Conservation (phyloP, 805 yeast genomes). For the Scheffersomyces ergatensis region DNA sequence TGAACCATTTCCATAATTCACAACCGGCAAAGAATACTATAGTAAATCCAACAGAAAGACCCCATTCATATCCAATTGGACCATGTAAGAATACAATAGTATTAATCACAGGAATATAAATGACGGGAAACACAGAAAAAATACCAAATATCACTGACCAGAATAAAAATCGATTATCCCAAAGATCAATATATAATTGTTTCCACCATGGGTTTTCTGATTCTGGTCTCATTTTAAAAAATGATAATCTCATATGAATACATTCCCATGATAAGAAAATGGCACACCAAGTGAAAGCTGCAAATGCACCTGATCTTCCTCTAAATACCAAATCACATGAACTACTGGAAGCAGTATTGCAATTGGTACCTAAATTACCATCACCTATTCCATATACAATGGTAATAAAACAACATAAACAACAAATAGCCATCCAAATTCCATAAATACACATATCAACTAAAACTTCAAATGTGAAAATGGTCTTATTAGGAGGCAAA, state of each 20-base stretch:
- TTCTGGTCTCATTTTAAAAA: slow-evolving; percentile 69
- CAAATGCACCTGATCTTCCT: slow-evolving; percentile 76
- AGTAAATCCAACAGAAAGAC: slow-evolving; percentile 60
- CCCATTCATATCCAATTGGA: slow-evolving; percentile 80
- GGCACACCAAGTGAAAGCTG: slow-evolving; percentile 85
- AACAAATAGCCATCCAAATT: slow-evolving; percentile 65
- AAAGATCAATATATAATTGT: slow-evolving; percentile 61
- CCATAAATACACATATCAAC: slow-evolving; percentile 74
- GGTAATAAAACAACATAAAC: slow-evolving; percentile 64
- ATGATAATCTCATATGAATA: slow-evolving; percentile 65
- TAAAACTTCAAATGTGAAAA: slow-evolving; percentile 66
- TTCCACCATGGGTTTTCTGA: slow-evolving; percentile 52
- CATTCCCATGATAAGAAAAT: slow-evolving; percentile 83
- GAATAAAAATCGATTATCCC: slow-evolving; percentile 74
- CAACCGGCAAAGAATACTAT: slow-evolving; percentile 55
- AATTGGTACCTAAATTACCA: slow-evolving; percentile 62
- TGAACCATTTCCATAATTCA: slow-evolving; percentile 66
- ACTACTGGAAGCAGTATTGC: slow-evolving; percentile 51
- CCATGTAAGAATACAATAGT: slow-evolving; percentile 69
- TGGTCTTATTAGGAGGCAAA: slow-evolving; percentile 60
- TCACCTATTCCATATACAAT: slow-evolving; percentile 65
- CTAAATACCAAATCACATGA: slow-evolving; percentile 64
- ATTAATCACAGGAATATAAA: slow-evolving; percentile 87
- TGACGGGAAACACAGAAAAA: slow-evolving; percentile 71
- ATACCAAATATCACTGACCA: slow-evolving; percentile 78